These are phyloP conservation scores for Mycogone perniciosa DNA, from an alignment of 2,329 filamentous ascomycete genomes.

Conservation along the genomic window DNA sequence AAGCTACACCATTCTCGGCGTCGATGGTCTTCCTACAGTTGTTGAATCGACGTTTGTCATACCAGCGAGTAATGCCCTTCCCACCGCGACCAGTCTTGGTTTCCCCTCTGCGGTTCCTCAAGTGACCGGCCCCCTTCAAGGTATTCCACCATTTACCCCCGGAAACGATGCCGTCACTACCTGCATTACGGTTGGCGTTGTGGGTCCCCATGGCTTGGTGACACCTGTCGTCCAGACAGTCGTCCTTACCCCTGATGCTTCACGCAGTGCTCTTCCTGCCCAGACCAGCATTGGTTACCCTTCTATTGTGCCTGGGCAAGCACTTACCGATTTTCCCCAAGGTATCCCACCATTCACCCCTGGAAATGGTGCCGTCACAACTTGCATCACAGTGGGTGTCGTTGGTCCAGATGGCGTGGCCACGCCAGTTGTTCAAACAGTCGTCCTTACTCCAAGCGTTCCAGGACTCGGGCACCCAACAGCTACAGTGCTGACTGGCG, in stretches of 20 bases:
- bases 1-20: slow-evolving; percentile 24
- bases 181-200: slow-evolving; percentile 25
- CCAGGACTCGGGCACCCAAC: slow-evolving; percentile 17
- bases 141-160: slow-evolving; percentile 13
- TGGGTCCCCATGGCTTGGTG: slow-evolving; percentile 26
- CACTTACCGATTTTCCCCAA: slow-evolving; percentile 16
- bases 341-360: slow-evolving; percentile 14
- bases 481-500: slow-evolving; percentile 14
- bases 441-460: slow-evolving; percentile 22
- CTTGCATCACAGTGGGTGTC: slow-evolving; percentile 25
- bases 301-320: slow-evolving; percentile 16
- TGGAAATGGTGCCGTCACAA: slow-evolving; percentile 18
- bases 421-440: slow-evolving; percentile 27
- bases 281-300: slow-evolving; percentile 16
- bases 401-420: slow-evolving; percentile 27
- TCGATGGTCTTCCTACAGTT: slow-evolving; percentile 24
- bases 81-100: slow-evolving; percentile 14
- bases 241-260: slow-evolving; percentile 16
- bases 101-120: slow-evolving; percentile 15
- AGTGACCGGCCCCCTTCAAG: slow-evolving; percentile 15
- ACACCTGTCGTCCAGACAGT: slow-evolving; percentile 26
- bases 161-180: slow-evolving; percentile 19
- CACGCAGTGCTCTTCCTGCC: slow-evolving; percentile 10
- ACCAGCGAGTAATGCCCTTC: slow-evolving; percentile 17
- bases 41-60: slow-evolving; percentile 26